Base-by-base conservation (phyloP, 257 asterid genomes). In the Echium plantagineum region DNA sequence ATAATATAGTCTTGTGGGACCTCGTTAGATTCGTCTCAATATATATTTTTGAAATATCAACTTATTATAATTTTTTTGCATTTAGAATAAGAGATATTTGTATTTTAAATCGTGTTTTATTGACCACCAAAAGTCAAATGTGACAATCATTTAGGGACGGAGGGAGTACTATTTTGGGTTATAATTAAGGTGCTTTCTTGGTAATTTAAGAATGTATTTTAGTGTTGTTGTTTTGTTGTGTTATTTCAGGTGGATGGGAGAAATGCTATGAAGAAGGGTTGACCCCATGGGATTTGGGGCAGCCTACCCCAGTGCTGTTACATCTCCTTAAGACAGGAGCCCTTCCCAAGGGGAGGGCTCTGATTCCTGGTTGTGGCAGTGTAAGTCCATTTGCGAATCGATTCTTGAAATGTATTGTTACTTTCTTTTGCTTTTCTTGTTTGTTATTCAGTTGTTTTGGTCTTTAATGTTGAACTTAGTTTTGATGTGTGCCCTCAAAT, bases 251-350 rank as follows among this genome's bases (percentile, higher is more conserved):
- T 52, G 86, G 86, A 28, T 89, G 97, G 95, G 89, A 86, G 32
- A 77, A 76, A 63, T 86, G 89, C 72, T 89, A 89, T 91, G 80
- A 80, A 72, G 70, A 80, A 70, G 91, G 78, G 58, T 20, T 89
- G 75, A 89, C 94, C 54, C 95, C 97, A 21, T 89, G 97, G 97
- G 94, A 89, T 77, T 79, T 89, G 78, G 94, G 95, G 72, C 66
- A 63, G 60, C 91, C 94, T 68, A 80, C 95, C 30, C 97, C 95
- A 15, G 75, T 82, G 68, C 84, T 89, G 31, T 66, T 77, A 72
- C 87, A 84, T 72, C 95, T 89, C 63, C 78, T 71, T 69, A 64
- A 73, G 59, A 76, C 70, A 17, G 86, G 82, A 66, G 68, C 78
- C 52, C 89, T 89, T 68, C 93, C 94, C 57, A 80, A 72, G 60